Base-by-base conservation (phyloP, 2,329 filamentous ascomycete species). In the Coniochaeta sp. region DNA sequence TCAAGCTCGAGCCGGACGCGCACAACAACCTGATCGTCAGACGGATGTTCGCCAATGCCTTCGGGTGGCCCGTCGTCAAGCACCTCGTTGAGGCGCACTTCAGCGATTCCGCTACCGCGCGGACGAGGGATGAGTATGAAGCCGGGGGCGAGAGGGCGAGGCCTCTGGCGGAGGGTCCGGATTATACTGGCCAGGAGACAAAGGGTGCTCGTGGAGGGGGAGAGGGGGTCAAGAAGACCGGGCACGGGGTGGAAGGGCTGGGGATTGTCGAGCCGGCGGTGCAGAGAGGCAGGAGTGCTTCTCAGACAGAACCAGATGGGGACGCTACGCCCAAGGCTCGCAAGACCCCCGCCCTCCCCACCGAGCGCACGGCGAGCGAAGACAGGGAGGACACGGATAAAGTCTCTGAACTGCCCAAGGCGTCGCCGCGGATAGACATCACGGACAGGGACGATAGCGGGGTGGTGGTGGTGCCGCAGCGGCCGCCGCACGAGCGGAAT, bases 1-100 rank as follows among this genome's bases (percentile, higher is more conserved):
- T 99, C 13, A 87, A 94, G 51, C 77, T 99, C 2, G 92, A 99
- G 65, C 94, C 94, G 0, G 94, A 99, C 68, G 94, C 94, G 0
- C 94, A 99, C 72, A 99, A 99, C 70, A 99, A 99, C 67, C 95
- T 99, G 58, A 87, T 97, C 54, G 94, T 99, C 22, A 86, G 94
- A 14, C 86, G 94, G 51, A 95, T 91, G 85, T 99, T 99, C 66
- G 86, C 91, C 52, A 99, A 99, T 63, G 94, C 94, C 0, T 95
- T 95, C 61, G 94, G 94, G 2, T 99, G 94, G 94, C 94, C 94
- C 0, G 94, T 99, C 1, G 76, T 97, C 49, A 91, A 96, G 69
- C 94, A 99, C 69, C 72, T 97, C 18, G 92, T 94, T 50, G 91
- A 97, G 62, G 91, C 90, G 0, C 94, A 99, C 70, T 99, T 99